Base-by-base conservation (phyloP, 2,329 filamentous ascomycete genomes). In the Paraconiothyrium brasiliense region DNA sequence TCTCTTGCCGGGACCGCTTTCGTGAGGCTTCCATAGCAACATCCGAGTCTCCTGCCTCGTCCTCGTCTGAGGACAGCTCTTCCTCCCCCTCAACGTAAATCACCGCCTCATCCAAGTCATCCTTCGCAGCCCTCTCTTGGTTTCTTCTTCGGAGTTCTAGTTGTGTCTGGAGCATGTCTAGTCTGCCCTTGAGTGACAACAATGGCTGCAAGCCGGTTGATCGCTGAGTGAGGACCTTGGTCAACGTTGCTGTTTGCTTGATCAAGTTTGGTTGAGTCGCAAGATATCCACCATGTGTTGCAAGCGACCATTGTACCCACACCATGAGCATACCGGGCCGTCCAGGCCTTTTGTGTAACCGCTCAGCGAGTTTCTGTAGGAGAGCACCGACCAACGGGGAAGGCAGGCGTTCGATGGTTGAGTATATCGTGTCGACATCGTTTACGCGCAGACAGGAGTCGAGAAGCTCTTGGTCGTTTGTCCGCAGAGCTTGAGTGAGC, bases 261-360 rank as follows among this genome's bases (percentile, higher is more conserved):
- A 95, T 86, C 41, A 97, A 85, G 66, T 94, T 90, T n/a, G 92
- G 89, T 77, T 97, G 92, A 35, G 90, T 90, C 11, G 94, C 92
- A 54, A 99, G 84, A 57, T 94, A 94, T 67, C 94, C 95, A 67
- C 95, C 95, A 75, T 99, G 95, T 1, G 92, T 90, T 37, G 97
- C 89, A 58, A 97, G 87, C 1, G 93, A 94, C 92, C 93, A 97
- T 80, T 97, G 94, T 47, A 98, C 91, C 94, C 95, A 99, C 16
- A 91, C 88, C 86, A 97, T 94, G 35, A 99, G 87, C 74, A 90
- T 92, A 55, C 94, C 93, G 14, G 95, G 94, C 58, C 95, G 88
- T 3, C 94, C 95, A 1, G 95, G 95, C 48, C 93, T 89, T 67
- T 91, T 88, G 79, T 97, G 90, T 76, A 99, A 87, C 61, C 94